A percentile compares a stretch with the other conserved stretches of the same genome.
Evolutionary conservation across 306 rosid species (phyloP).

Genomic region (Vachellia pachyceras): DNA sequence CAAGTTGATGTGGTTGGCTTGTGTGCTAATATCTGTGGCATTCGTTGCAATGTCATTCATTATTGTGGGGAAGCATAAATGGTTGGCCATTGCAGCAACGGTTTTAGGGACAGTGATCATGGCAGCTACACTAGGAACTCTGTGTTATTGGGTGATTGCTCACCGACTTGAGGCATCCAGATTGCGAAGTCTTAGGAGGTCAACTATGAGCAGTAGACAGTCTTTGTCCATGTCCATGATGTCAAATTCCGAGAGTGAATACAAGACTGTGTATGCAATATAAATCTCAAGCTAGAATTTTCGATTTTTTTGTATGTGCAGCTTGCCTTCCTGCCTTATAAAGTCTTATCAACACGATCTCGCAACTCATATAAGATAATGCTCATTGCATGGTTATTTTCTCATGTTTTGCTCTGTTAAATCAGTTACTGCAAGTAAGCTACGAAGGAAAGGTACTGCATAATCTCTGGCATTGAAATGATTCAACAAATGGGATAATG

Average conservation of each 20-base stretch:
- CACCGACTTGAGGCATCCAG: conserved; percentile 66
- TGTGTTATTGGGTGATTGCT: conserved; percentile 72
- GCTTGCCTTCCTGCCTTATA: background rate
- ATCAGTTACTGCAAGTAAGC: background rate
- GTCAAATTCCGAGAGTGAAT: conserved; percentile 68
- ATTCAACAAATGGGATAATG: background rate
- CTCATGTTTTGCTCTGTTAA: background rate
- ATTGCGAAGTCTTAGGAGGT: conserved; percentile 54
- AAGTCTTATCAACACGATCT: background rate
- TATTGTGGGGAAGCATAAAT: conserved; percentile 67
- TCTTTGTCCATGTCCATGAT: conserved; percentile 58
- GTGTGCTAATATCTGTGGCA: conserved; percentile 76
- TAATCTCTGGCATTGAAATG: background rate
- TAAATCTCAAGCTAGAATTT: conserved; percentile 39
- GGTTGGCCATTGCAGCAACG: conserved; percentile 70
- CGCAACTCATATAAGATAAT: background rate
- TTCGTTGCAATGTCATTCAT: conserved; percentile 78
- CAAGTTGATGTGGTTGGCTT: conserved; percentile 86
- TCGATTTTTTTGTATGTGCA: background rate
- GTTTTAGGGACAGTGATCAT: conserved; percentile 72
- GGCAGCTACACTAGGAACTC: conserved; percentile 76
- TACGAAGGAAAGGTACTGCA: background rate
- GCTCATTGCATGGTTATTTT: background rate
- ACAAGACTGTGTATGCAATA: conserved; percentile 70
- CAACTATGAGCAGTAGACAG: conserved; percentile 60